Evolutionary conservation across 1,284 basidiomycete genomes (phyloP), one percentile per base, ranked within the genome.

Genomic region (Cutaneotrichosporon sp.): DNA sequence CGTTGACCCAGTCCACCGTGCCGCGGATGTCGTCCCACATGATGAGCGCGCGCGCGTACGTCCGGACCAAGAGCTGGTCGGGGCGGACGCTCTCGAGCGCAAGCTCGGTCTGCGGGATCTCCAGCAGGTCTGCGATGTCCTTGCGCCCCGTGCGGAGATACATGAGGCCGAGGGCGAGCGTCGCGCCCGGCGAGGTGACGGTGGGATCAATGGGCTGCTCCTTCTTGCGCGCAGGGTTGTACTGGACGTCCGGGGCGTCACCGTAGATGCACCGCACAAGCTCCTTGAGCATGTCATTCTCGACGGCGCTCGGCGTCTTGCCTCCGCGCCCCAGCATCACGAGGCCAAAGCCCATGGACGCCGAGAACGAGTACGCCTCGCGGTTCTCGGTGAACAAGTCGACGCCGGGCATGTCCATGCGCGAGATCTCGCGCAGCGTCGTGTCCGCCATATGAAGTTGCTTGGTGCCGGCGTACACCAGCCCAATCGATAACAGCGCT

Each of bases 381-480:
- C 91, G 86, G 73, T 91, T 86, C 64, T 92, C 91, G 66, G 88
- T 88, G 69, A 87, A 91, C 42, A 89, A 82, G 67, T 97, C 92
- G 0, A 89, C 87, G 60, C 88, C 89, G 3, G 86, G 84, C 24
- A 95, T 84, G 69, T 92, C 88, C 60, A 82, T 84, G 22, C 90
- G 84, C 56, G 87, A 87, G 65, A 99, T 89, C 76, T 98, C 91
- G 54, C 83, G 84, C 18, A 98, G 82, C 69, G 94, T 89, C 4
- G 92, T 87, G 73, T 98, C 94, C 0, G 94, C 95, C 86, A 97
- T 94, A 29, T 90, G 87, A 46, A 92, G 83, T 71, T 95, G 89
- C 69, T 88, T 88, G 7, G 89, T 91, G 10, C 91, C 94, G 58
- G 94, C 84, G 79, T 95, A 95, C 8, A 99, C 82, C 4, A 99